Conservation (phyloP, 2,329 filamentous ascomycete genomes). For the Xylariales sp. region DNA sequence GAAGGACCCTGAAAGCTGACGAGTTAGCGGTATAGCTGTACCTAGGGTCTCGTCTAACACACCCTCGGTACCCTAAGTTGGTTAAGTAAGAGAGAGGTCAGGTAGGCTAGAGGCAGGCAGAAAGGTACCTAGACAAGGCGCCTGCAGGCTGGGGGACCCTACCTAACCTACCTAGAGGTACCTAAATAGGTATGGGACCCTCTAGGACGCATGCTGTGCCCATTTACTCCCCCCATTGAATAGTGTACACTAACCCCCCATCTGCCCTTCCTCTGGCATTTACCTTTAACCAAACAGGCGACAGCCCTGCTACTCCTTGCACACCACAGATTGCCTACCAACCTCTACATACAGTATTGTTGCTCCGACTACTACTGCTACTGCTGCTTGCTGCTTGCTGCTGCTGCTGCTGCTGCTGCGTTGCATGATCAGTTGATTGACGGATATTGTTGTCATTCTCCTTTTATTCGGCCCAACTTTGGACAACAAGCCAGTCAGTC, state of each 20-base stretch:
- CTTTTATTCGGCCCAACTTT: conserved; percentile 15
- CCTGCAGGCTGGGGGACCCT: conserved; percentile 23
- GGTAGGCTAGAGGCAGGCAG: background rate
- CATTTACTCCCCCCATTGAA: background rate
- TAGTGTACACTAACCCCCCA: background rate
- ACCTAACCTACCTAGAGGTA: background rate
- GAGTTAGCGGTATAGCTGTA: conserved; percentile 14
- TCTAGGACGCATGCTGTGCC: background rate
- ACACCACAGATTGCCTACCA: background rate
- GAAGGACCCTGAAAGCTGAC: conserved; percentile 34
- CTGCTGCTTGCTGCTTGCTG: background rate
- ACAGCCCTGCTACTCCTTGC: conserved; percentile 29
- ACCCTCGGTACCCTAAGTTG: too few species aligned
- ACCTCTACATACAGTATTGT: conserved; percentile 8
- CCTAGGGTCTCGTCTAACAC: conserved; percentile 1
- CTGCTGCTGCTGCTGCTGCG: conserved; percentile 14
- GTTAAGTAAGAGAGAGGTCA: too few species aligned
- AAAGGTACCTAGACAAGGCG: conserved; percentile 20
- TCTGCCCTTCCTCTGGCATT: conserved; percentile 27
- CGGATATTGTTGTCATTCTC: conserved; percentile 26
- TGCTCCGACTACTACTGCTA: conserved; percentile 19
- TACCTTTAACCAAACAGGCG: conserved; percentile 16
- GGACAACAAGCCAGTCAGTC: conserved; percentile 18
- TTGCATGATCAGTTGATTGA: conserved; percentile 36
- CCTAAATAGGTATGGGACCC: too few species aligned